Evolutionary conservation across 1,284 basidiomycete genomes (phyloP).

Genomic region (Moesziomyces sp.): DNA sequence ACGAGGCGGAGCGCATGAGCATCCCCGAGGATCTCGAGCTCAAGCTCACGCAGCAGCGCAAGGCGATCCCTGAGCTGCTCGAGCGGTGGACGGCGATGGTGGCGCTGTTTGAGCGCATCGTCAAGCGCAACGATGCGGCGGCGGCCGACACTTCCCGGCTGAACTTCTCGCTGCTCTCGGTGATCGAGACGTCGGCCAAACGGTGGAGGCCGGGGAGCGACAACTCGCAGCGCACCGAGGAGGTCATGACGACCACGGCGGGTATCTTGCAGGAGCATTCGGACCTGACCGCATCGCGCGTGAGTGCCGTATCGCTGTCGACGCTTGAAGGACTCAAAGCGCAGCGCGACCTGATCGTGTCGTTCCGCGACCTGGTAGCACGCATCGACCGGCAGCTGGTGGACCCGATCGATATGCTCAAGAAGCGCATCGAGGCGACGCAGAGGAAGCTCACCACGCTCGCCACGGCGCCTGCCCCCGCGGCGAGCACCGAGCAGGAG

Average conservation of each 20-base stretch:
- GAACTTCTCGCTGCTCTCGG: conserved; percentile 44
- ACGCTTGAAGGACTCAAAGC: conserved; percentile 45
- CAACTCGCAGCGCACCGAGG: conserved; percentile 28
- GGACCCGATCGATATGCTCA: conserved; percentile 45
- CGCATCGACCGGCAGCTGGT: conserved; percentile 42
- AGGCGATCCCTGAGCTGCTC: conserved; percentile 38
- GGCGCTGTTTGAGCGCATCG: conserved; percentile 42
- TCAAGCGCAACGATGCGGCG: conserved; percentile 46
- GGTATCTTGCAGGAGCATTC: conserved; percentile 36
- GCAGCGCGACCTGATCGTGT: conserved; percentile 48
- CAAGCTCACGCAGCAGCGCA: conserved; percentile 43
- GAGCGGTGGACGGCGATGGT: conserved; percentile 49
- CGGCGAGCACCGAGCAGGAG: conserved; percentile 28
- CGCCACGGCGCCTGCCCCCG: conserved; percentile 6
- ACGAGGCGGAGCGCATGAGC: conserved; percentile 45
- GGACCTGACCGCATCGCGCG: conserved; percentile 30
- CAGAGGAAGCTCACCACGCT: conserved; percentile 36
- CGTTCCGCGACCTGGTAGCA: conserved; percentile 42
- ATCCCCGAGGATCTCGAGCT: conserved; percentile 46
- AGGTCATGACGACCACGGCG: conserved; percentile 28
- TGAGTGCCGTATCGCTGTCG: conserved; percentile 21
- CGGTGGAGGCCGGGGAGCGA: conserved; percentile 49
- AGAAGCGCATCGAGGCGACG: conserved; percentile 39
- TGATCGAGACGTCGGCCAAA: conserved; percentile 32
- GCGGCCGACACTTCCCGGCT: conserved; percentile 49